These are phyloP conservation scores for Litsea cubeba DNA, from an alignment of 164 flowering plant genomes.

Conservation along the genomic window DNA sequence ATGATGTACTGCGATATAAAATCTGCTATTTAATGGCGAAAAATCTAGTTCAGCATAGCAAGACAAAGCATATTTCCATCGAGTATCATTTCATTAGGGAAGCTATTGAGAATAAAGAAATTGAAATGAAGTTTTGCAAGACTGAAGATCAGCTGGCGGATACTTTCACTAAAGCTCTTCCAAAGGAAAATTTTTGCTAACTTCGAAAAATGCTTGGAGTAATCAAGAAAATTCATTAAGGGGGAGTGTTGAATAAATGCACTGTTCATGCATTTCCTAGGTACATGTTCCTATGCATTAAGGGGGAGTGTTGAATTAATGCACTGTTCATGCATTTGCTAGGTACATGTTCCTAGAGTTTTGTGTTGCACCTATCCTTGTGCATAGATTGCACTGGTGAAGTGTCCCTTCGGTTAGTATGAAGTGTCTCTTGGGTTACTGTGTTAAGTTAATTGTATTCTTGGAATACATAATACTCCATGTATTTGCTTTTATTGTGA, in stretches of 20 bases:
- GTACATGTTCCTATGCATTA: neutral
- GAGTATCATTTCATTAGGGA: neutral
- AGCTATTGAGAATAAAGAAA: neutral
- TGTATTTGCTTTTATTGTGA: neutral
- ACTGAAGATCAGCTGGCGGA: neutral
- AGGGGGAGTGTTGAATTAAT: constrained; percentile 4
- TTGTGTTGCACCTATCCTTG: no score
- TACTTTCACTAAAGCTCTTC: neutral
- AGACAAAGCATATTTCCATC: neutral
- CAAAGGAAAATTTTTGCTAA: neutral
- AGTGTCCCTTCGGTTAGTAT: no score
- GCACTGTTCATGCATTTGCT: neutral
- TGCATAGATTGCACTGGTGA: no score
- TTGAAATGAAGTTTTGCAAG: neutral
- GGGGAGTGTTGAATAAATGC: constrained; percentile 3
- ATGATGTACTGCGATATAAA: neutral
- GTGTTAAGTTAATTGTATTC: no score
- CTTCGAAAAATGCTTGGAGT: neutral
- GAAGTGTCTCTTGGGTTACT: no score
- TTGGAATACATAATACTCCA: no score
- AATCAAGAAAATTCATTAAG: constrained; percentile 1
- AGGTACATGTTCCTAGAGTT: no score
- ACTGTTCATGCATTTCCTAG: neutral
- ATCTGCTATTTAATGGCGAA: neutral
- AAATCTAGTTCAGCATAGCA: neutral